These are phyloP conservation scores for Syzygium oleosum DNA, from an alignment of 345 rosid genomes.

Conservation along the genomic window DNA sequence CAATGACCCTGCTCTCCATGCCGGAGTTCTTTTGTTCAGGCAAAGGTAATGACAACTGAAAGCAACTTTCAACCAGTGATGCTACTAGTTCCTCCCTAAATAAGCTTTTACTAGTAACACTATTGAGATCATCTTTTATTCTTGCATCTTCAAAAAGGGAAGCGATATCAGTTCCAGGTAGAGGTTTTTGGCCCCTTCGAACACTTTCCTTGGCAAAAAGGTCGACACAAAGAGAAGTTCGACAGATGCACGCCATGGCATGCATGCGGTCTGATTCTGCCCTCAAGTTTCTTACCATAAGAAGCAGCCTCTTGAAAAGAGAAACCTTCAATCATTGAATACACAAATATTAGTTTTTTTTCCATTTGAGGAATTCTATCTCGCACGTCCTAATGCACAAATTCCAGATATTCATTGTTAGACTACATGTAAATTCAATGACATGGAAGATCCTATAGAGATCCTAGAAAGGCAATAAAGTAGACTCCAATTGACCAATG, in stretches of 20 bases:
- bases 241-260: conserved; percentile 94
- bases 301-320: conserved; percentile 83
- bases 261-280: conserved; percentile 99
- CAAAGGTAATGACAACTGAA: conserved; percentile 93
- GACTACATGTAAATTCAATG: not conserved
- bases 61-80: conserved; percentile 95
- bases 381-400: not conserved
- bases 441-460: not conserved
- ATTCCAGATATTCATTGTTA: not conserved
- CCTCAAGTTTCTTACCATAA: conserved; percentile 95
- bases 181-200: conserved; percentile 96
- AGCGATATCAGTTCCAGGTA: conserved; percentile 89
- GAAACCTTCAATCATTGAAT: conserved; percentile 61
- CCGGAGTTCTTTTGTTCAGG: conserved; percentile 88
- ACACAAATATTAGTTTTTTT: not conserved
- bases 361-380: not conserved
- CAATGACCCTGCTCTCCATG: conserved; percentile 98
- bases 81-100: conserved; percentile 97
- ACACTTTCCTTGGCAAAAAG: conserved; percentile 95
- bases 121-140: conserved; percentile 84
- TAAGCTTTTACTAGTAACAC: conserved; percentile 67
- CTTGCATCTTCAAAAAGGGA: conserved; percentile 94
- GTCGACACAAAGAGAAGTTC: conserved; percentile 97
- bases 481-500: not conserved
- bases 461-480: not conserved